These are phyloP conservation scores for Cordia subcordata DNA, from an alignment of 257 asterid genomes.

Conservation along the genomic window DNA sequence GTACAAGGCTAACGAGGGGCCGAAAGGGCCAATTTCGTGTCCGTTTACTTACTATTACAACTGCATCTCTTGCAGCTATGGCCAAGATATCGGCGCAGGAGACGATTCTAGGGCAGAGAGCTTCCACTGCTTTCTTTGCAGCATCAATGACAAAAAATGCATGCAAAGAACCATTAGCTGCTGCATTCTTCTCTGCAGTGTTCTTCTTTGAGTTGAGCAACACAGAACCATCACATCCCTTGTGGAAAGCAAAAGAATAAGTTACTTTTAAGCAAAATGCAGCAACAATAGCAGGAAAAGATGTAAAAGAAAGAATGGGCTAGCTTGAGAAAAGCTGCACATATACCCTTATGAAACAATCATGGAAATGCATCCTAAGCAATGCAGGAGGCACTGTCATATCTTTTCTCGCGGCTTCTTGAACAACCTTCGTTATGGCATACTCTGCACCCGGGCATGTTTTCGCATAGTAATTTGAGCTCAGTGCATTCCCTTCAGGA, in stretches of 20 bases:
- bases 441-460: slow-evolving; percentile 38
- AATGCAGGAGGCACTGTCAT: slow-evolving; percentile 59
- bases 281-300: background rate
- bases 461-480: slow-evolving; percentile 27
- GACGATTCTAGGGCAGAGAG: slow-evolving; percentile 54
- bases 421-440: slow-evolving; percentile 35
- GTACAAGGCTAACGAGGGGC: too few relatives aligned
- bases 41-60: slow-evolving; percentile 46
- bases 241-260: background rate
- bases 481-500: slow-evolving; percentile 26
- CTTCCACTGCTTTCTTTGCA: slow-evolving; percentile 65
- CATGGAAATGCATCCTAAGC: slow-evolving; percentile 85
- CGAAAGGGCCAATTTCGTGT: background rate
- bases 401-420: slow-evolving; percentile 45
- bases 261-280: background rate
- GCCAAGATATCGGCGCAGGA: slow-evolving; percentile 84
- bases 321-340: too few relatives aligned
- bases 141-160: slow-evolving; percentile 58
- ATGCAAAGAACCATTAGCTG: slow-evolving; percentile 60
- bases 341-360: slow-evolving; percentile 69
- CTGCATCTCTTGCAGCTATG: slow-evolving; percentile 76
- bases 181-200: slow-evolving; percentile 62
- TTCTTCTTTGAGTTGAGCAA: slow-evolving; percentile 52
- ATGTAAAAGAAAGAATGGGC: background rate
- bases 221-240: slow-evolving; percentile 84